Evolutionary conservation across 768 basidiomycete species (phyloP), one percentile per base, ranked within the genome.

Genomic region (Collybia sordida): DNA sequence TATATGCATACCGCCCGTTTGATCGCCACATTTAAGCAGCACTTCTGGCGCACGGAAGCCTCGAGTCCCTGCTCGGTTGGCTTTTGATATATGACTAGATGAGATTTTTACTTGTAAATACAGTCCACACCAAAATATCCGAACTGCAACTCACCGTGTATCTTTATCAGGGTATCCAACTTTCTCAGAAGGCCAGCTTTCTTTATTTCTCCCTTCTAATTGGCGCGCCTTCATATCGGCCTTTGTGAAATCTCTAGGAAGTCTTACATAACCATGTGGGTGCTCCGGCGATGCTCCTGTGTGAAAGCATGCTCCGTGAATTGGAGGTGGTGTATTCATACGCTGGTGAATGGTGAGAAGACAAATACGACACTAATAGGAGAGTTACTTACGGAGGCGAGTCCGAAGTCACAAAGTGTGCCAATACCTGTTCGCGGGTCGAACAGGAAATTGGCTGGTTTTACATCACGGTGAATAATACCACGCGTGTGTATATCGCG

Each of bases 1-100:
- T 25, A 17, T 27, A 37, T 34, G 69, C 83, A 54, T 57, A 95
- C 96, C 92, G 54, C 92, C 93, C 7, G 85, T 86, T 69, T 99
- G 97, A 59, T 93, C 88, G 3, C 83, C 83, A 59, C 97, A 99
- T 66, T 98, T 99, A 35, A 99, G 66, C 31, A 99, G 68, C 2
- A 99, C 96, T 60, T 99, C 97, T 0, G 97, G 97, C 1, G 97
- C 94, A 50, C 97, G 83, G 65, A 99, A 99, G 0, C 97, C 97
- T 59, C 97, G 73, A 11, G 97, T 99, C 3, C 97, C 97, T 1
- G 97, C 97, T 42, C 97, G 83, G 63, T 98, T 98, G 2, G 97
- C 94, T 66, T 95, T 95, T 45, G 91, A 88, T 34, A 77, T 73
- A 1, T 91, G 90, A 56, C 90, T 90, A 21, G 31, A 14, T 41